Evolutionary conservation across 139 green algal genomes (phyloP).

Genomic region (Haematococcus sp.): DNA sequence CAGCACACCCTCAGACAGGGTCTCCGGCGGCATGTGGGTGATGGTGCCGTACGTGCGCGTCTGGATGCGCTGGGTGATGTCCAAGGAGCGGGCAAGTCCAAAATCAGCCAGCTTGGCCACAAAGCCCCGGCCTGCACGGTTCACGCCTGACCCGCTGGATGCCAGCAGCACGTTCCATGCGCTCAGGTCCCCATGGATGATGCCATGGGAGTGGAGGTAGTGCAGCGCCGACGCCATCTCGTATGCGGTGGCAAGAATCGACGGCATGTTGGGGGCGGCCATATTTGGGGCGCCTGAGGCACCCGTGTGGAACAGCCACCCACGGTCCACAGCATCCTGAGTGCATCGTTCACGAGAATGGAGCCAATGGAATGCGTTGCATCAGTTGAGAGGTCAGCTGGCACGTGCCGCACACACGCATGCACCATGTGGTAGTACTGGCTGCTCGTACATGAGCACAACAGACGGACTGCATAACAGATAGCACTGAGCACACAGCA

Average conservation of each 20-base stretch:
- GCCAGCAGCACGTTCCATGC: conserved; percentile 64
- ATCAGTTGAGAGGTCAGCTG: no score
- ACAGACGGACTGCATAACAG: no score
- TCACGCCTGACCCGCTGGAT: not conserved
- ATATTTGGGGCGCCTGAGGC: no score
- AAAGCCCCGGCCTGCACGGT: no score
- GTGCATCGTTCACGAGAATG: no score
- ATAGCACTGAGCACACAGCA: no score
- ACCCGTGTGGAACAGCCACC: conserved; percentile 27
- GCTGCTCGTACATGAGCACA: no score
- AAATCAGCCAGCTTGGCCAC: conserved; percentile 53
- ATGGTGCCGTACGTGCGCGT: conserved; percentile 42
- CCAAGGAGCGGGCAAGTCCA: conserved; percentile 47
- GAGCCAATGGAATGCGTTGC: no score
- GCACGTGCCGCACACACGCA: no score
- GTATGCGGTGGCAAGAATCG: conserved; percentile 16
- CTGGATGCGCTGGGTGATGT: conserved; percentile 29
- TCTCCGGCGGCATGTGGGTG: conserved; percentile 14
- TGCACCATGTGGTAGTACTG: no score
- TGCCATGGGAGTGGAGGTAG: conserved; percentile 56
- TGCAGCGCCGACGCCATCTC: conserved; percentile 31
- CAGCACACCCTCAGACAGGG: conserved; percentile 7
- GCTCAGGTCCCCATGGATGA: conserved; percentile 74
- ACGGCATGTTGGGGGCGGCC: conserved; percentile 13
- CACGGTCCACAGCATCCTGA: conserved; percentile 45